A percentile compares a stretch with the other conserved stretches of the same genome.
Evolutionary conservation across 2,329 filamentous ascomycete genomes (phyloP).

Genomic region (Ceratocystis ficicola): DNA sequence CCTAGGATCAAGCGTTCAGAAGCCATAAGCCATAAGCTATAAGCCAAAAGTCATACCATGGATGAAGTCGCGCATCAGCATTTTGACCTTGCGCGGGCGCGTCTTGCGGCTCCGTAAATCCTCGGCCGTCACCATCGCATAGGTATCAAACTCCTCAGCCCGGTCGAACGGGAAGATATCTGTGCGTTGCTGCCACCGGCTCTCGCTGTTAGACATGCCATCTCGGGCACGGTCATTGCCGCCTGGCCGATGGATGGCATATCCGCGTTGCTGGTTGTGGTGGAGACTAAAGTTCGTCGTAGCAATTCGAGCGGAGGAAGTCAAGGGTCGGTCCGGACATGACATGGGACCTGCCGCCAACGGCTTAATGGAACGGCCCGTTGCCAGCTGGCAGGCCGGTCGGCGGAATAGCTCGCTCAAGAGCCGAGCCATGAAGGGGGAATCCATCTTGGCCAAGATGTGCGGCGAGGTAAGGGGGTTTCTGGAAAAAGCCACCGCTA

Average conservation of each 20-base stretch:
- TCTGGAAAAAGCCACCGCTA: background rate
- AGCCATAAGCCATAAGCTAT: background rate
- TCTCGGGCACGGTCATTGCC: constrained; percentile 10
- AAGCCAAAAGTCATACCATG: constrained; percentile 49
- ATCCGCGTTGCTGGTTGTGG: constrained; percentile 26
- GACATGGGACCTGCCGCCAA: constrained; percentile 7
- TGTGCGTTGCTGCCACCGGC: constrained; percentile 75
- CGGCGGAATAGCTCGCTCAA: constrained; percentile 74
- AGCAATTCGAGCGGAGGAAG: constrained; percentile 26
- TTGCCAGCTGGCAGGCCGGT: constrained; percentile 42
- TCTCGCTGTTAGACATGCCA: constrained; percentile 40
- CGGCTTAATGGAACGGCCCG: constrained; percentile 32
- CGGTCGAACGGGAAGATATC: constrained; percentile 65
- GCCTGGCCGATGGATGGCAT: constrained; percentile 23
- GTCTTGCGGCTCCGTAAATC: constrained; percentile 61
- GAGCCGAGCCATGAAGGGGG: constrained; percentile 60
- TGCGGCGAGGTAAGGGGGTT: background rate
- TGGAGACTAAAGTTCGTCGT: constrained; percentile 20
- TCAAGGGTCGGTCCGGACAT: constrained; percentile 16
- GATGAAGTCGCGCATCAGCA: constrained; percentile 95
- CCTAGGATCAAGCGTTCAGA: no score
- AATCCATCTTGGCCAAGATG: constrained; percentile 54
- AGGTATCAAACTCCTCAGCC: constrained; percentile 65
- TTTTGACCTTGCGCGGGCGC: constrained; percentile 79
- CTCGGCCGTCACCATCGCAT: constrained; percentile 73